Evolutionary conservation across 768 basidiomycete species (phyloP).

Genomic region (Phylloporus rhodoxanthus): DNA sequence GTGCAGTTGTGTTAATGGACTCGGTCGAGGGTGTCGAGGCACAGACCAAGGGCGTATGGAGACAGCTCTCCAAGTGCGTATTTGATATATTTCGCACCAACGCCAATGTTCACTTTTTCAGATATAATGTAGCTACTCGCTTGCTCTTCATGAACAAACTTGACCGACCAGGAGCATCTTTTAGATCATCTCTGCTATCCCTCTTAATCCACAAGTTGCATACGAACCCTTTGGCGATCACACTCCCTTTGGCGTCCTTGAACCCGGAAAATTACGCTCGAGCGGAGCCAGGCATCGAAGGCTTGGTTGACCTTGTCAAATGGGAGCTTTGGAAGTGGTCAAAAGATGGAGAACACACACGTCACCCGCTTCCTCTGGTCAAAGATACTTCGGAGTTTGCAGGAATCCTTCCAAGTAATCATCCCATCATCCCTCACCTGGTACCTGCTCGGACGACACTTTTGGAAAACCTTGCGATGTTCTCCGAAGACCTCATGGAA

Average conservation of each 20-base stretch:
- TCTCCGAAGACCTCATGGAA: constrained; percentile 78
- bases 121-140: constrained; percentile 74
- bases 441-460: constrained; percentile 62
- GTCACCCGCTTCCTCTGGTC: constrained; percentile 46
- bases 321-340: constrained; percentile 83
- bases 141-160: constrained; percentile 85
- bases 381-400: constrained; percentile 38
- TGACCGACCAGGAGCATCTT: constrained; percentile 81
- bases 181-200: constrained; percentile 65
- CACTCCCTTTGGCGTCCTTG: constrained; percentile 77
- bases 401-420: constrained; percentile 46
- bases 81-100: constrained; percentile 13
- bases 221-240: constrained; percentile 61
- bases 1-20: constrained; percentile 83
- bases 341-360: constrained; percentile 39
- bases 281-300: constrained; percentile 81
- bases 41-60: constrained; percentile 87
- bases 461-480: constrained; percentile 75
- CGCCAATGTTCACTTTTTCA: constrained; percentile 26
- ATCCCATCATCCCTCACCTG: constrained; percentile 67
- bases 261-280: constrained; percentile 54
- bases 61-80: constrained; percentile 73
- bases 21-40: constrained; percentile 90
- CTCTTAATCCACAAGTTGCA: constrained; percentile 72
- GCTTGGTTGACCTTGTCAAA: constrained; percentile 74